These are phyloP conservation scores for Coemansia sp. DNA, from an alignment of 192 early-diverging fungal genomes.

Conservation along the genomic window DNA sequence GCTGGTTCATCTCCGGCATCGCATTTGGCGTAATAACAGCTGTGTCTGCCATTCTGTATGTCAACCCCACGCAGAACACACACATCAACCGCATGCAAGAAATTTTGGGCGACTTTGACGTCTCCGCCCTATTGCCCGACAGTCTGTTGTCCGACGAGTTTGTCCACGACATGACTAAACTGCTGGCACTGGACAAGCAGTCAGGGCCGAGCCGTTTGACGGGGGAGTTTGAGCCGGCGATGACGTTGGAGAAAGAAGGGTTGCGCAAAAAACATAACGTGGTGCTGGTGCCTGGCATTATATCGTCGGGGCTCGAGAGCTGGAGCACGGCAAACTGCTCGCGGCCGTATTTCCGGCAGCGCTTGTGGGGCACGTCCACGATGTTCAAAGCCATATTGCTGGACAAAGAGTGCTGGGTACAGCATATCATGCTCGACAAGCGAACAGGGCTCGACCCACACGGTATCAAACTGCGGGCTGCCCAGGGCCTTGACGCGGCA, in stretches of 20 bases:
- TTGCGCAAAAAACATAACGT: slow-evolving; percentile 58
- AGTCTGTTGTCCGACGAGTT: slow-evolving; percentile 69
- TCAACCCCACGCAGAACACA: slow-evolving; percentile 48
- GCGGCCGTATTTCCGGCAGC: slow-evolving; percentile 78
- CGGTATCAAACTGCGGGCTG: slow-evolving; percentile 77
- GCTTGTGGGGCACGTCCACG: slow-evolving; percentile 82
- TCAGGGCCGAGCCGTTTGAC: slow-evolving; percentile 9
- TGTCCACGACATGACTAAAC: slow-evolving; percentile 62
- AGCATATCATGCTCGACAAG: slow-evolving; percentile 80
- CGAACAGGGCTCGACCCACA: slow-evolving; percentile 82
- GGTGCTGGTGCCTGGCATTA: slow-evolving; percentile 83
- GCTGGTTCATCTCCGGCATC: slow-evolving; percentile 60
- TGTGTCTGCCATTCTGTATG: slow-evolving; percentile 37
- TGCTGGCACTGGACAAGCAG: slow-evolving; percentile 44
- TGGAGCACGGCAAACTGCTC: slow-evolving; percentile 81
- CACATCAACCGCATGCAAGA: slow-evolving; percentile 54
- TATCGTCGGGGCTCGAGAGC: slow-evolving; percentile 83
- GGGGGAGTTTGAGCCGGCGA: slow-evolving; percentile 51
- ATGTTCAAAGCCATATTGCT: slow-evolving; percentile 82
- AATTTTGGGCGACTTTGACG: slow-evolving; percentile 64
- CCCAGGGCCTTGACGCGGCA: slow-evolving; percentile 82
- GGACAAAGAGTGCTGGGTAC: slow-evolving; percentile 85
- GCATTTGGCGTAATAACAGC: slow-evolving; percentile 59
- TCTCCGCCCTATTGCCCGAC: slow-evolving; percentile 63
- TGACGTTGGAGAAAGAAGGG: slow-evolving; percentile 28